These are phyloP conservation scores for Candida insectalens DNA, from an alignment of 805 yeast species.

Conservation along the genomic window DNA sequence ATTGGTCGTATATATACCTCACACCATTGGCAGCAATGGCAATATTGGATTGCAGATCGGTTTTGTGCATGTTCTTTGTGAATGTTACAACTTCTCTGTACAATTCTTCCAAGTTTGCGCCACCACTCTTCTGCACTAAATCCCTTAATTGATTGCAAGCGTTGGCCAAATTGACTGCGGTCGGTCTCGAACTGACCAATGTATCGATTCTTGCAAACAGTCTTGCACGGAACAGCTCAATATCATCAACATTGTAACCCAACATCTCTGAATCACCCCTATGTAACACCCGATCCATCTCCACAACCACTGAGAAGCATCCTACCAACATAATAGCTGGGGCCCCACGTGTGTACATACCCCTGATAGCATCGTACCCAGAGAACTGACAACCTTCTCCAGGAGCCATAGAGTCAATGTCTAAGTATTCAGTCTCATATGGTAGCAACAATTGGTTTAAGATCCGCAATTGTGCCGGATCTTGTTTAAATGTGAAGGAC, in stretches of 20 bases:
- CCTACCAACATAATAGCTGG: conserved; percentile 98
- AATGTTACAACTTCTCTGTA: conserved; percentile 30
- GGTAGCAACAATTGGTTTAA: conserved; percentile 82
- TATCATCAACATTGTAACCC: conserved; percentile 13
- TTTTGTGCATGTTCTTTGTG: conserved; percentile 50
- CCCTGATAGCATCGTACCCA: conserved; percentile 74
- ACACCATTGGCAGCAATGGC: conserved; percentile 78
- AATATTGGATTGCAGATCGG: conserved; percentile 70
- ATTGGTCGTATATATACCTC: conserved; percentile 41
- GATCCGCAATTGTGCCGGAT: conserved; percentile 38
- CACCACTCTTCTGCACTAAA: conserved; percentile 6
- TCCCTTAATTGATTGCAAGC: conserved; percentile 48
- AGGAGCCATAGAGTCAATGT: conserved; percentile 46
- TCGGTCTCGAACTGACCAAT: conserved; percentile 76
- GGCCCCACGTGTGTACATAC: conserved; percentile 96
- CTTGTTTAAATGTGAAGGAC: conserved; percentile 59
- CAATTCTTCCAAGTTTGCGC: conserved; percentile 15
- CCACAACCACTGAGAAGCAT: conserved; percentile 73
- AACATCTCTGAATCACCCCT: conserved; percentile 17
- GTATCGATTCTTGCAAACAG: conserved; percentile 46
- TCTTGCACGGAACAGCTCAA: conserved; percentile 23
- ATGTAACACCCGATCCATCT: conserved; percentile 31
- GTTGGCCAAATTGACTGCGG: conserved; percentile 86
- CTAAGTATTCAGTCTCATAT: conserved; percentile 60
- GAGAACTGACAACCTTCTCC: conserved; percentile 53